Conservation (phyloP, 73 alveolate genomes). For the Urostyla sp. region DNA sequence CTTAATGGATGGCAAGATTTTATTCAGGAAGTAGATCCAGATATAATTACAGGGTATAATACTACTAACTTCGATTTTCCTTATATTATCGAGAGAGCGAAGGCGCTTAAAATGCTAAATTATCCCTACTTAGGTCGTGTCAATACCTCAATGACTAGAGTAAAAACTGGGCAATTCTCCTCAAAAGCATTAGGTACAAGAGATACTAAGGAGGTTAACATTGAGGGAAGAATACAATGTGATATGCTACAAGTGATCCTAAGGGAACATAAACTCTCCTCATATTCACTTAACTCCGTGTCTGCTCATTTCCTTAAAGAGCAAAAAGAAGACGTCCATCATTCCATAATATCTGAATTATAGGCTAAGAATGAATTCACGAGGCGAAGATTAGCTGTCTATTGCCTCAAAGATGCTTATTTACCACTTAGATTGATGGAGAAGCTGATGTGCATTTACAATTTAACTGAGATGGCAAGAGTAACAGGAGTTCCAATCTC, state of each 20-base stretch:
- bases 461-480: slow-evolving; percentile 89
- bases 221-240: slow-evolving; percentile 95
- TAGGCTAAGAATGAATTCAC: slow-evolving; percentile 66
- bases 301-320: slow-evolving; percentile 96
- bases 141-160: slow-evolving; percentile 69
- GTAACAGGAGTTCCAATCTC: slow-evolving; percentile 96
- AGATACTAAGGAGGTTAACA: slow-evolving; percentile 62
- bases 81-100: slow-evolving; percentile 95
- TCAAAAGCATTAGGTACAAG: slow-evolving; percentile 95
- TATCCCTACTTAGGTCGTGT: slow-evolving; percentile 91
- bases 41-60: slow-evolving; percentile 98
- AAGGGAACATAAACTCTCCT: slow-evolving; percentile 97
- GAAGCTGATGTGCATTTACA: slow-evolving; percentile 86
- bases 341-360: slow-evolving; percentile 71
- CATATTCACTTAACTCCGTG: slow-evolving; percentile 97
- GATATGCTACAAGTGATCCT: slow-evolving; percentile 97
- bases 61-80: slow-evolving; percentile 97
- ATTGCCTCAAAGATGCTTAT: slow-evolving; percentile 97
- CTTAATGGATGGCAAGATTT: slow-evolving; percentile 93
- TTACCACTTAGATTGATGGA: slow-evolving; percentile 94
- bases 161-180: slow-evolving; percentile 88
- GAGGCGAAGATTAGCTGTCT: slow-evolving; percentile 97
- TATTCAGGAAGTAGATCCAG: slow-evolving; percentile 94
- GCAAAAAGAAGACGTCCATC: slow-evolving; percentile 99
- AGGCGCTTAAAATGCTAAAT: slow-evolving; percentile 71